A percentile compares a stretch with the other conserved stretches of the same genome.
Evolutionary conservation across 192 early-diverging fungal genomes (phyloP).

Genomic region (Nowakowskiella sp.): DNA sequence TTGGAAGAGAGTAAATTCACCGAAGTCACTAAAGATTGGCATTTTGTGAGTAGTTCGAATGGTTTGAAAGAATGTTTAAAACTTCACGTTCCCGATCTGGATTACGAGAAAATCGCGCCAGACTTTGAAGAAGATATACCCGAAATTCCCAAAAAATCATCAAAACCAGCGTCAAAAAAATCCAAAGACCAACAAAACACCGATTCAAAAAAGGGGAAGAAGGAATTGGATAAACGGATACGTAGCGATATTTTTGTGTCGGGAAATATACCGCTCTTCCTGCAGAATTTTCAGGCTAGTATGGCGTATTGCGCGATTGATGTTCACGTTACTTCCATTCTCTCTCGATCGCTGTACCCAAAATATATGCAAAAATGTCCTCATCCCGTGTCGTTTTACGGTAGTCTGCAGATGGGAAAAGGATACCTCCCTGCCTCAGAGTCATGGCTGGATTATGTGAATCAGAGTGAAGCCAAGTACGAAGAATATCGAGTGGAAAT

Average conservation of each 20-base stretch:
- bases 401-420: conserved; percentile 80
- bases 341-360: conserved; percentile 64
- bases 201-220: too few relatives aligned
- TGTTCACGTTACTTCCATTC: conserved; percentile 63
- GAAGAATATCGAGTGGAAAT: conserved; percentile 46
- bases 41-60: conserved; percentile 39
- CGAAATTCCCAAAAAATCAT: too few relatives aligned
- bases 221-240: conserved; percentile 63
- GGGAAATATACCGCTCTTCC: conserved; percentile 41
- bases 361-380: conserved; percentile 74
- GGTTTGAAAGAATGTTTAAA: too few relatives aligned
- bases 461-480: conserved; percentile 45
- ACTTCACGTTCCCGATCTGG: too few relatives aligned
- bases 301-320: conserved; percentile 86
- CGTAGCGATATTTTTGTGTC: conserved; percentile 48
- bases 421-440: conserved; percentile 72
- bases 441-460: conserved; percentile 72
- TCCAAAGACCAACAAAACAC: too few relatives aligned
- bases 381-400: conserved; percentile 88
- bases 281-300: conserved; percentile 51
- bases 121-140: too few relatives aligned
- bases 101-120: too few relatives aligned
- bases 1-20: conserved; percentile 37
- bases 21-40: conserved; percentile 33
- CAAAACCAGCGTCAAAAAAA: too few relatives aligned